phyloP scores from a whole-genome alignment of 805 yeast genomes.

The Barnettozyma sp. region DNA sequence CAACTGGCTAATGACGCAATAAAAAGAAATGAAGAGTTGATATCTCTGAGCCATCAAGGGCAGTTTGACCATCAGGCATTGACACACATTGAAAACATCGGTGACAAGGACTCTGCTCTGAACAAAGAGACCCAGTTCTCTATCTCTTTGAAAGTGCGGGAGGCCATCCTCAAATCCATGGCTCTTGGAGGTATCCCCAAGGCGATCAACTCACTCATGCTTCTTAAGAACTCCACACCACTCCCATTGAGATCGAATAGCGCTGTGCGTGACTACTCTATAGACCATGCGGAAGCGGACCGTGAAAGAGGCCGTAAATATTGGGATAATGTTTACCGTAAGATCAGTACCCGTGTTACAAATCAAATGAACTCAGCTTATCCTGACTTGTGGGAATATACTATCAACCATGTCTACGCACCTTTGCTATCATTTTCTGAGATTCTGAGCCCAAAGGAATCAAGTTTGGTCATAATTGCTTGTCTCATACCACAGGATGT shows the following conservation, averaged over 20 bases:
- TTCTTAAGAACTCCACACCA: constrained; percentile 63
- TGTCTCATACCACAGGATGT: constrained; percentile 89
- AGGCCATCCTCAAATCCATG: constrained; percentile 67
- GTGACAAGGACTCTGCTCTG: neutral
- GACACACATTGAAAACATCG: constrained; percentile 18
- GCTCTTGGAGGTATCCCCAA: constrained; percentile 83
- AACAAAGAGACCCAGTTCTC: constrained; percentile 18
- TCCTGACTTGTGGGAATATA: constrained; percentile 77
- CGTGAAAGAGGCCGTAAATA: constrained; percentile 48
- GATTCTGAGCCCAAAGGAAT: constrained; percentile 57
- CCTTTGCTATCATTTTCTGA: constrained; percentile 67
- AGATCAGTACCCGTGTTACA: constrained; percentile 60
- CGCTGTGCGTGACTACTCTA: constrained; percentile 26
- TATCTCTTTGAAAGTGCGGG: constrained; percentile 56
- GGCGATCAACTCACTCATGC: constrained; percentile 70
- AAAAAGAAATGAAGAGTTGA: constrained; percentile 17
- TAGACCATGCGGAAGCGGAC: constrained; percentile 26
- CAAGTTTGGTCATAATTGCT: constrained; percentile 71
- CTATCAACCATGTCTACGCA: constrained; percentile 67
- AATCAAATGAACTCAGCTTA: constrained; percentile 66
- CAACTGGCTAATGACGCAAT: constrained; percentile 14
- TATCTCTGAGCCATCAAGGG: constrained; percentile 10
- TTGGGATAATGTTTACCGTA: constrained; percentile 73
- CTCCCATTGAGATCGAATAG: constrained; percentile 30
- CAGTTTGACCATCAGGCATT: constrained; percentile 11